phyloP scores from a whole-genome alignment of 192 early-diverging fungal genomes.

The Hyaloraphidium curvatum region DNA sequence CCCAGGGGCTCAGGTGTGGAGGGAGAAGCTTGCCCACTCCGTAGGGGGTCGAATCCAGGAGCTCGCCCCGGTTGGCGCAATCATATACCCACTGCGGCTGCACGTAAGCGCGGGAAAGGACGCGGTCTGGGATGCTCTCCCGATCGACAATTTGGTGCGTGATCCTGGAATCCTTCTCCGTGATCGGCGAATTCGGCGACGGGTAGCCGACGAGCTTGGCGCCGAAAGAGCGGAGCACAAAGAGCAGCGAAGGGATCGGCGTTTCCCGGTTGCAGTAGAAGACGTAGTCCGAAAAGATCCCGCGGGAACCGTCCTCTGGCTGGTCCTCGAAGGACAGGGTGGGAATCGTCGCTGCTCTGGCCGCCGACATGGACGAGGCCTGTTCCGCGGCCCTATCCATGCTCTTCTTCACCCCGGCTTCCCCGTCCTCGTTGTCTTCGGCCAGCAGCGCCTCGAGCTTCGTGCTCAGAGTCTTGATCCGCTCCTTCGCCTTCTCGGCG shows the following conservation, averaged over 20 bases:
- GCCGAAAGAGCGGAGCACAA: constrained; percentile 76
- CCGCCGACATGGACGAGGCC: neutral
- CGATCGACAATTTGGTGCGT: constrained; percentile 15
- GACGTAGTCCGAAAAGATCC: constrained; percentile 35
- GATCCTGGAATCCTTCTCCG: constrained; percentile 65
- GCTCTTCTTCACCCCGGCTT: constrained; percentile 9
- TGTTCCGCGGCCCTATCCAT: neutral
- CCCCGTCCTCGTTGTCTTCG: constrained; percentile 11
- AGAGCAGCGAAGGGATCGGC: constrained; percentile 78
- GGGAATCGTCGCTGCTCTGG: constrained; percentile 6
- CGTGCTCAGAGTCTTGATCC: constrained; percentile 20
- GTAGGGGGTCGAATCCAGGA: constrained; percentile 44
- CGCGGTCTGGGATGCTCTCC: neutral
- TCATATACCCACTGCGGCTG: constrained; percentile 99
- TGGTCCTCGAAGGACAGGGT: neutral
- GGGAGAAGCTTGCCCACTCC: constrained; percentile 63
- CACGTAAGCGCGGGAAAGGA: constrained; percentile 44
- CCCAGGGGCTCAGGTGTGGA: constrained; percentile 88
- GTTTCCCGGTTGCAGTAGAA: constrained; percentile 89
- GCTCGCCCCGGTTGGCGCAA: constrained; percentile 63
- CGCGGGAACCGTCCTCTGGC: neutral
- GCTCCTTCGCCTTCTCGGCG: constrained; percentile 23
- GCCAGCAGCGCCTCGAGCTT: constrained; percentile 11
- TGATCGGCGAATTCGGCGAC: constrained; percentile 51
- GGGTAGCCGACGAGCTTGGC: constrained; percentile 58